Conservation (phyloP, 805 yeast genomes). For the Candida fluviatilis region DNA sequence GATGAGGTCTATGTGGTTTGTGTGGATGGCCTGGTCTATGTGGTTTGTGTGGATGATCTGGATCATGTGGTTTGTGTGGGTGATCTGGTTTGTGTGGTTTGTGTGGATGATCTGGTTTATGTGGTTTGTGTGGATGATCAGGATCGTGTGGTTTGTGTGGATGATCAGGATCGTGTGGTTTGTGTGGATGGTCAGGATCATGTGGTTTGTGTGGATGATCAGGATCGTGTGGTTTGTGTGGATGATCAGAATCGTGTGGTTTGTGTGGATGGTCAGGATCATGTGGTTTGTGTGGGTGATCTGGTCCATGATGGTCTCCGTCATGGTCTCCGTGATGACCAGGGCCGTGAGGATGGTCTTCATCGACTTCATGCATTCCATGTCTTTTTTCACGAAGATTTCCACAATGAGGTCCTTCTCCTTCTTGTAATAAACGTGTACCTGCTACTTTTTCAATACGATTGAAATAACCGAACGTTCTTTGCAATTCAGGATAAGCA, state of each 20-base stretch:
- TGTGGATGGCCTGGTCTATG: not conserved
- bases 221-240: not conserved
- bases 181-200: not conserved
- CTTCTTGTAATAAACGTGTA: not conserved
- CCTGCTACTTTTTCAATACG: constrained; percentile 1
- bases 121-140: not conserved
- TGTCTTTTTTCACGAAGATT: too few relatives aligned
- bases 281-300: not conserved
- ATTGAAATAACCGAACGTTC: constrained; percentile 2
- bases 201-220: too few relatives aligned
- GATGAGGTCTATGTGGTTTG: constrained; percentile 3
- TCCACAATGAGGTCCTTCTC: constrained; percentile 9
- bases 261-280: constrained; percentile 1
- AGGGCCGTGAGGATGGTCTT: not conserved
- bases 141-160: constrained; percentile 8
- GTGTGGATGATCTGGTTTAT: not conserved
- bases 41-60: not conserved
- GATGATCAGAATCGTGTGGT: not conserved
- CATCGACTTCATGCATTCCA: too few relatives aligned
- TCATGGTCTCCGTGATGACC: not conserved
- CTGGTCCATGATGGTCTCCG: not conserved
- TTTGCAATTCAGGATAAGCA: constrained; percentile 3
- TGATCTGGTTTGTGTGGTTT: constrained; percentile 6
- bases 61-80: constrained; percentile 10
- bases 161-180: not conserved